A percentile compares a stretch with the other conserved stretches of the same genome.
Evolutionary conservation across 495 filamentous ascomycete species (phyloP).

Genomic region (Articulospora tetracladia): DNA sequence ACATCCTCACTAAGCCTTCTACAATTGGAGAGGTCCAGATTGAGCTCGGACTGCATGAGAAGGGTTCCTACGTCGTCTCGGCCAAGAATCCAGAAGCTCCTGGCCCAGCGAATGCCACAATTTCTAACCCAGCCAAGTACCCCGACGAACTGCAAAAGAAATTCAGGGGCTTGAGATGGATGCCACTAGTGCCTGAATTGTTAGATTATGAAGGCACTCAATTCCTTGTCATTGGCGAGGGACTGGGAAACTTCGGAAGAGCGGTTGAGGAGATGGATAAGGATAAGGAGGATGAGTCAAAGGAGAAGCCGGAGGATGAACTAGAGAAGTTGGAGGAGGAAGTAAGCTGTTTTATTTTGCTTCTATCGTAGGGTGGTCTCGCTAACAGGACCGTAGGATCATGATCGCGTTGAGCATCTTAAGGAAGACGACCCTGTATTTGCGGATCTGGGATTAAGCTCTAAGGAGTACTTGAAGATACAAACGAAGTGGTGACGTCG

Average conservation of each 20-base stretch:
- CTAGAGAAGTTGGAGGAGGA: conserved; percentile 28
- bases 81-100: conserved; percentile 75
- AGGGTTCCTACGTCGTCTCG: conserved; percentile 75
- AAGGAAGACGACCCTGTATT: conserved; percentile 51
- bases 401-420: conserved; percentile 52
- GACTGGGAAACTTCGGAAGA: conserved; percentile 52
- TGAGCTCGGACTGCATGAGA: conserved; percentile 66
- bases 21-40: conserved; percentile 69
- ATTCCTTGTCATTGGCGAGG: conserved; percentile 78
- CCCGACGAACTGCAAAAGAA: conserved; percentile 68
- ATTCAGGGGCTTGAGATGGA: conserved; percentile 72
- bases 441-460: conserved; percentile 45
- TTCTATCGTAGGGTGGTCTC: neutral
- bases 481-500: conserved; percentile 42
- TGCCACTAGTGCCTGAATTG: conserved; percentile 67
- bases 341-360: conserved; percentile 34
- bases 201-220: conserved; percentile 78
- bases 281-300: conserved; percentile 50
- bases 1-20: conserved; percentile 75
- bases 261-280: conserved; percentile 51
- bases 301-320: conserved; percentile 48
- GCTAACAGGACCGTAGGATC: conserved; percentile 40
- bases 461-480: conserved; percentile 47
- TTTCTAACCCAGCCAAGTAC: conserved; percentile 68
- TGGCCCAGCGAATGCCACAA: conserved; percentile 55